Conservation (phyloP, 179 eudicot species). For the Camellia oleifera region DNA sequence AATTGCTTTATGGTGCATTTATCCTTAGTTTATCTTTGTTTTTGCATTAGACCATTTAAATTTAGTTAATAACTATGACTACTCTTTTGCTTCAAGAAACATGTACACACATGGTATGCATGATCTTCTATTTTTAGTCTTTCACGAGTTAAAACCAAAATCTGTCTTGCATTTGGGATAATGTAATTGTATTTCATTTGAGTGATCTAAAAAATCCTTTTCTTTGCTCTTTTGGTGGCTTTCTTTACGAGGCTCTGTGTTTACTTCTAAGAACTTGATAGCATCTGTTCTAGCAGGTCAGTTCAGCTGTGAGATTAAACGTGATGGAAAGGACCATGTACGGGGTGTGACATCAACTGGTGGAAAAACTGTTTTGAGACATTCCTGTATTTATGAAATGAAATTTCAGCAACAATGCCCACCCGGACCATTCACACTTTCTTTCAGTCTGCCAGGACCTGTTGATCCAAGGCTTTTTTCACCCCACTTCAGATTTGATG, state of each 20-base stretch:
- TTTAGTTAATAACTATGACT: background rate
- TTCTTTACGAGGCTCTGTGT: background rate
- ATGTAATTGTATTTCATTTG: background rate
- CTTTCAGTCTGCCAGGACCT: constrained; percentile 77
- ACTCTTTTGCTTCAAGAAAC: background rate
- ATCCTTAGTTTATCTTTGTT: background rate
- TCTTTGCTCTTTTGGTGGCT: background rate
- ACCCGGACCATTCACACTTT: constrained; percentile 79
- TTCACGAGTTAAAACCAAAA: background rate
- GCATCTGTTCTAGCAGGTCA: constrained; percentile 46
- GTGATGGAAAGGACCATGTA: constrained; percentile 64
- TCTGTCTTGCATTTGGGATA: background rate
- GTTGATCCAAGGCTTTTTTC: constrained; percentile 84
- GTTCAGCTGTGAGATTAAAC: constrained; percentile 72
- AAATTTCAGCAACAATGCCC: constrained; percentile 63
- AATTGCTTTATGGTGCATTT: background rate
- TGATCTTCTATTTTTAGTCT: background rate
- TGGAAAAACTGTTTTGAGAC: constrained; percentile 35
- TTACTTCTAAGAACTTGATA: background rate
- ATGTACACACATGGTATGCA: background rate
- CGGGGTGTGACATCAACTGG: constrained; percentile 70
- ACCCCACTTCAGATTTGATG: constrained; percentile 80
- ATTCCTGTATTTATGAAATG: constrained; percentile 48
- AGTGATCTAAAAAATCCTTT: background rate
- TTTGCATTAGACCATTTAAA: background rate